Evolutionary conservation across 208 protist genomes (phyloP), one percentile per base, ranked within the genome.

Genomic region (Angomonas deanei): DNA sequence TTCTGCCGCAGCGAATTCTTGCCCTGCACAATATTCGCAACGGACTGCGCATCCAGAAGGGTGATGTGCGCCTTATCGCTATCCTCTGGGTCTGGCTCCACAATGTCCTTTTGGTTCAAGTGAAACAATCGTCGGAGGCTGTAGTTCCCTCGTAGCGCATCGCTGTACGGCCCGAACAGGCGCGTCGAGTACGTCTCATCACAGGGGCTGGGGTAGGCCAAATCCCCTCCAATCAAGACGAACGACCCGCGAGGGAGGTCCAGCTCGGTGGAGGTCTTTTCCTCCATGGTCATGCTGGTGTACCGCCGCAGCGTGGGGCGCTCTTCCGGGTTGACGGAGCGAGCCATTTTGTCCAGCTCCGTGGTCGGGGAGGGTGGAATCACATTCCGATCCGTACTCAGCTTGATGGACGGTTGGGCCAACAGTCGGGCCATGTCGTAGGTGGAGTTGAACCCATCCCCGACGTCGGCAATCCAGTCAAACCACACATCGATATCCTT

Each of bases 371-470:
- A 47, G 26, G 1, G 36, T 23, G 3, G 19, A 23, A 50, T 21
- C 4, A 50, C 36, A 26, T 48, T 52, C 36, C 48, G 46, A 11
- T 52, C 49, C 13, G 68, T 13, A 38, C 36, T 56, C 1, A 93
- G 32, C 21, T 26, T 23, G 6, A 93, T 64, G 5, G 21, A 11
- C 1, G 85, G 85, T 48, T 91, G 80, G 1, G 89, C 85, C 30
- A 92, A 49, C 30, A 92, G 55, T 0, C 84, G 83, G 0, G 89
- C 86, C 66, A 95, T 81, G 33, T 80, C 80, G 66, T 92, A 95
- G 1, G 89, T 93, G 0, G 86, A 72, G 68, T 95, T 92, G 68
- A 92, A 95, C 47, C 89, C 89, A 48, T 95, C 89, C 1, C 89
- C 89, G 30, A 92, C 77, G 39, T 93, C 89, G 2, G 79, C 86